These are phyloP conservation scores for Candida sp. DNA, from an alignment of 1,139 yeast species.

Conservation along the genomic window DNA sequence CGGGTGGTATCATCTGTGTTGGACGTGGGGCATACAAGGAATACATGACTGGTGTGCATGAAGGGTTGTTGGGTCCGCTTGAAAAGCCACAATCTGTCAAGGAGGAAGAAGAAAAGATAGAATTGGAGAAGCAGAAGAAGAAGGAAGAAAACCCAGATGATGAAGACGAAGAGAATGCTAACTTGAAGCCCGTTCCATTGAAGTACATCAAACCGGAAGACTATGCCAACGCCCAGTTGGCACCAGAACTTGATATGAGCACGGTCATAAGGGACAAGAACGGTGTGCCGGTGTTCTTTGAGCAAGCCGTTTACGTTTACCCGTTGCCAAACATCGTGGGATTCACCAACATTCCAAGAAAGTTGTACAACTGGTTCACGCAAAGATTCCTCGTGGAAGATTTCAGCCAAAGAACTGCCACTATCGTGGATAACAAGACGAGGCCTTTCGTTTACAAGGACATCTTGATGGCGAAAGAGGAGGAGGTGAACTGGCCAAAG, in stretches of 20 bases:
- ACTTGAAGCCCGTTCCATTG: constrained; percentile 53
- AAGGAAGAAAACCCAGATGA: constrained; percentile 57
- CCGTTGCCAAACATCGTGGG: constrained; percentile 82
- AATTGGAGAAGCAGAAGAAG: constrained; percentile 20
- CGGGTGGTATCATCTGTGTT: constrained; percentile 90
- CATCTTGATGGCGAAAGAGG: constrained; percentile 58
- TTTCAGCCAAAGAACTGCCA: constrained; percentile 64
- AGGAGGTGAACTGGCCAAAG: constrained; percentile 91
- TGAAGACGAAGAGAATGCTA: constrained; percentile 18
- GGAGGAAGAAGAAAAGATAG: constrained; percentile 32
- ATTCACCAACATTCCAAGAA: constrained; percentile 72
- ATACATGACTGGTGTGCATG: constrained; percentile 88
- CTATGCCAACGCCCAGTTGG: constrained; percentile 56
- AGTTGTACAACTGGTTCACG: constrained; percentile 80
- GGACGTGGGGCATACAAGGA: constrained; percentile 98
- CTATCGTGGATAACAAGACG: constrained; percentile 57
- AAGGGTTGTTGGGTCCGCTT: constrained; percentile 93
- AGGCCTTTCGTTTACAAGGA: constrained; percentile 65
- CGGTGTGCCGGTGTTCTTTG: constrained; percentile 62
- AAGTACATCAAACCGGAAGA: constrained; percentile 67
- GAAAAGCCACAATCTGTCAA: constrained; percentile 55
- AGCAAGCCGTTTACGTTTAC: constrained; percentile 76
- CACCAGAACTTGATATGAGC: constrained; percentile 59
- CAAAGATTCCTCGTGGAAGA: constrained; percentile 74
- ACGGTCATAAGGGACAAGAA: constrained; percentile 31